These are phyloP conservation scores for Arthrobotrys sinensis DNA, from an alignment of 2,329 filamentous ascomycete species.

Conservation along the genomic window DNA sequence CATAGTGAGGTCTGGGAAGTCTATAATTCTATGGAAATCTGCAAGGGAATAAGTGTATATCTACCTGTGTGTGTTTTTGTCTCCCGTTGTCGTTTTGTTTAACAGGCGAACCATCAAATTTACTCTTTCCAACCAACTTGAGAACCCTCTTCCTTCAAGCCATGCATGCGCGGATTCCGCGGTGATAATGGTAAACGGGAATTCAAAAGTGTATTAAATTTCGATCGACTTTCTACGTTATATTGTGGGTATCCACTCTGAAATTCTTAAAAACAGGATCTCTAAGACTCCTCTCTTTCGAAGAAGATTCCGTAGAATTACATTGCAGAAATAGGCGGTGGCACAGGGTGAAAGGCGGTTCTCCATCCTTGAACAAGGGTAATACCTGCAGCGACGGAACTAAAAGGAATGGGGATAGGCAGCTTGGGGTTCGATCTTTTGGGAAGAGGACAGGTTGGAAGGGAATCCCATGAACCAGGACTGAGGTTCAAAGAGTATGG, in stretches of 20 bases:
- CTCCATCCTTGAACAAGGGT: slow-evolving; percentile 42
- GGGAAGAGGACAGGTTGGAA: slow-evolving; percentile 21
- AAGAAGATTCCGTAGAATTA: slow-evolving; percentile 11
- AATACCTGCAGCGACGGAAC: slow-evolving; percentile 38
- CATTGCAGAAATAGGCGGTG: slow-evolving; percentile 3
- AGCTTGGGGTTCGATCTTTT: slow-evolving; percentile 13
- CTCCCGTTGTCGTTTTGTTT: slow-evolving; percentile 1
- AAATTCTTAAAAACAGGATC: not conserved
- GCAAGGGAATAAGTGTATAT: slow-evolving; percentile 31
- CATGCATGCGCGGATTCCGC: not conserved
- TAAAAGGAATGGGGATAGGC: slow-evolving; percentile 11
- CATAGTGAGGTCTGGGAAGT: slow-evolving; percentile 31
- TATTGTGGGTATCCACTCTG: not conserved
- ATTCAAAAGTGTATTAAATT: not conserved
- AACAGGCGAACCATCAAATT: slow-evolving; percentile 26
- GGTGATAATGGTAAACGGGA: not conserved
- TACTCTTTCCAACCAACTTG: slow-evolving; percentile 6
- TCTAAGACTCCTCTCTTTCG: no score
- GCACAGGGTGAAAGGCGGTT: slow-evolving; percentile 10
- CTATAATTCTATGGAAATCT: slow-evolving; percentile 30
- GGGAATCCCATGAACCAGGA: slow-evolving; percentile 49
- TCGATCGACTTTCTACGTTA: not conserved
- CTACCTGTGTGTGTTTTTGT: slow-evolving; percentile 27
- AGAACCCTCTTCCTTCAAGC: not conserved
- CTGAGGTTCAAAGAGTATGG: slow-evolving; percentile 26